These are phyloP conservation scores for Excoecaria agallocha DNA, from an alignment of 345 rosid genomes.

Conservation along the genomic window DNA sequence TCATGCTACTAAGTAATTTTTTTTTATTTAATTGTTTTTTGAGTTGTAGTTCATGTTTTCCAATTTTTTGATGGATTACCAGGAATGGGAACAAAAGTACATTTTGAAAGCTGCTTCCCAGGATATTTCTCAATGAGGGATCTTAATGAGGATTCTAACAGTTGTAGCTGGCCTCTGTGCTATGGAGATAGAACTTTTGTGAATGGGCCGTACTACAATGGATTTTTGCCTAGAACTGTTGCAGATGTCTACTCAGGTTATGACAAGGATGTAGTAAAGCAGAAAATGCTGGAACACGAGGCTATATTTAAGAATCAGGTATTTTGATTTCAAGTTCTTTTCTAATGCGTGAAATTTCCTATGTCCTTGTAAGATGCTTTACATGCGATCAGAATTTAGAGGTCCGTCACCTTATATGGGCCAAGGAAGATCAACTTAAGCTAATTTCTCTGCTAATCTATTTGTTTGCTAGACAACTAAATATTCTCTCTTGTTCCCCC, in stretches of 20 bases:
- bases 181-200: constrained; percentile 45
- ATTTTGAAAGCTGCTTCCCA: constrained; percentile 64
- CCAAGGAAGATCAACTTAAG: constrained; percentile 13
- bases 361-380: neutral
- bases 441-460: constrained; percentile 23
- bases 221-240: constrained; percentile 41
- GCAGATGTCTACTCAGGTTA: constrained; percentile 45
- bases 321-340: constrained; percentile 8
- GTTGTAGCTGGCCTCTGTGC: constrained; percentile 56
- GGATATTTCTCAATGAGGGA: constrained; percentile 66
- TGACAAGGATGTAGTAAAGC: constrained; percentile 63
- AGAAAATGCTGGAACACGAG: constrained; percentile 81
- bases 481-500: constrained; percentile 7
- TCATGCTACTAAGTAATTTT: neutral
- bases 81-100: constrained; percentile 82
- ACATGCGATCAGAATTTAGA: neutral
- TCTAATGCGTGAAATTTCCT: neutral
- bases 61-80: constrained; percentile 19
- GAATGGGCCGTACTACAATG: constrained; percentile 50
- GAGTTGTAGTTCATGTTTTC: neutral
- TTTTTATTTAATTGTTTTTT: neutral
- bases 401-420: constrained; percentile 18
- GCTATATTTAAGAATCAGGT: constrained; percentile 84
- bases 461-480: constrained; percentile 23
- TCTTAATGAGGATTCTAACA: constrained; percentile 59